phyloP scores from a whole-genome alignment of 441 rosid genomes.

The Gossypium lobatum region DNA sequence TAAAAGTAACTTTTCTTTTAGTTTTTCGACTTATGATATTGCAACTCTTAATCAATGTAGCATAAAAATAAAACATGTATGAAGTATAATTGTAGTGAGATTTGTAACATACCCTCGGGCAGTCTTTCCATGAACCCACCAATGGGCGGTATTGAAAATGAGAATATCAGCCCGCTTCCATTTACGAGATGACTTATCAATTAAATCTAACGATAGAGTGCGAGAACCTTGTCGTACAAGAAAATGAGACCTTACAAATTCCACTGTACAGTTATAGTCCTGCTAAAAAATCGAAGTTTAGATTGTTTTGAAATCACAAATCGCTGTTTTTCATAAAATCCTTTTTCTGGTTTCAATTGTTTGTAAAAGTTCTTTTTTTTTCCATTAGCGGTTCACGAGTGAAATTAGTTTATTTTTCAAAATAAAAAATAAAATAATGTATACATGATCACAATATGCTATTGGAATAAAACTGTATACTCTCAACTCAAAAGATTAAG shows the following conservation, averaged over 20 bases:
- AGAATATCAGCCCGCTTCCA: conserved; percentile 85
- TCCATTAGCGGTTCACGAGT: not conserved
- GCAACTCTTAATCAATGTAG: not conserved
- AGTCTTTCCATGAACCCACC: conserved; percentile 98
- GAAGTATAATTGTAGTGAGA: not conserved
- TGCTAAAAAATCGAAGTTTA: conserved; percentile 25
- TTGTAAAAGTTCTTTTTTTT: not conserved
- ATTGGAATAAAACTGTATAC: not conserved
- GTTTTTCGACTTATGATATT: no score
- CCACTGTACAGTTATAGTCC: conserved; percentile 80
- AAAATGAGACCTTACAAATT: conserved; percentile 90
- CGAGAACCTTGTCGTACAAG: conserved; percentile 87
- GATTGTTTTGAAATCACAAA: not conserved
- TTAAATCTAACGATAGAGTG: conserved; percentile 71
- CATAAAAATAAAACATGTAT: not conserved
- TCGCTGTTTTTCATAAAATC: not conserved
- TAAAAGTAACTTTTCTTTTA: no score
- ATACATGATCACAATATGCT: no score
- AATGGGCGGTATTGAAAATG: conserved; percentile 87
- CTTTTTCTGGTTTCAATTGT: not conserved
- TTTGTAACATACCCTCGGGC: conserved; percentile 63
- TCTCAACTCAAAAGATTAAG: not conserved
- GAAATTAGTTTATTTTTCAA: not conserved
- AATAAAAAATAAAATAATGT: not conserved
- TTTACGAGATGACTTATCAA: conserved; percentile 58